A percentile compares a stretch with the other conserved stretches of the same genome.
These are phyloP conservation scores for Corymbia citriodora DNA, from an alignment of 441 rosid species.

Conservation along the genomic window DNA sequence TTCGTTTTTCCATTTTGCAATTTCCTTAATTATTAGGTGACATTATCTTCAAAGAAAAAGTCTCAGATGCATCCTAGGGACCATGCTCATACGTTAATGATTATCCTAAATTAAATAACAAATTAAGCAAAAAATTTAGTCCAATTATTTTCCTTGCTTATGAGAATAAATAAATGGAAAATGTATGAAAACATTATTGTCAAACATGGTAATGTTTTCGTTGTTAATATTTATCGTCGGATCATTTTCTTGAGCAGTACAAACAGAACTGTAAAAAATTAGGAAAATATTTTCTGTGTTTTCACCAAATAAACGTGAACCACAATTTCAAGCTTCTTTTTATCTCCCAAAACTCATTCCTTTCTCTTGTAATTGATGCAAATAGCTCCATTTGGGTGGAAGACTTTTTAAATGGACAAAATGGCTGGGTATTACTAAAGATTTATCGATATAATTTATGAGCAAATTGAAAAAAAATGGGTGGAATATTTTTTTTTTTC, in stretches of 20 bases:
- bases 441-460: background rate
- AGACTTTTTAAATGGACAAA: background rate
- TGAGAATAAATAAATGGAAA: background rate
- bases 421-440: background rate
- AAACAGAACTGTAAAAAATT: background rate
- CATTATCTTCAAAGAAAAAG: background rate
- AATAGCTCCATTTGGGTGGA: background rate
- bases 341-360: background rate
- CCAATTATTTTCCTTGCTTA: background rate
- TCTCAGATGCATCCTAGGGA: background rate
- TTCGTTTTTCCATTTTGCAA: too few relatives aligned
- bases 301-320: background rate
- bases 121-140: too few relatives aligned
- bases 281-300: background rate
- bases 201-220: background rate
- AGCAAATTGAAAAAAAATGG: background rate
- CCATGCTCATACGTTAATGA: background rate
- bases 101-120: background rate
- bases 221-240: too few relatives aligned
- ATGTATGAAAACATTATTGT: background rate
- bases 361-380: background rate
- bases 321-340: too few relatives aligned
- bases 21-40: background rate
- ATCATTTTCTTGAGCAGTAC: background rate
- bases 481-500: background rate